Percentiles rank a stretch among this genome's conserved stretches.
phyloP scores from a whole-genome alignment of 2,329 filamentous ascomycete genomes.

The Talaromyces sp. region DNA sequence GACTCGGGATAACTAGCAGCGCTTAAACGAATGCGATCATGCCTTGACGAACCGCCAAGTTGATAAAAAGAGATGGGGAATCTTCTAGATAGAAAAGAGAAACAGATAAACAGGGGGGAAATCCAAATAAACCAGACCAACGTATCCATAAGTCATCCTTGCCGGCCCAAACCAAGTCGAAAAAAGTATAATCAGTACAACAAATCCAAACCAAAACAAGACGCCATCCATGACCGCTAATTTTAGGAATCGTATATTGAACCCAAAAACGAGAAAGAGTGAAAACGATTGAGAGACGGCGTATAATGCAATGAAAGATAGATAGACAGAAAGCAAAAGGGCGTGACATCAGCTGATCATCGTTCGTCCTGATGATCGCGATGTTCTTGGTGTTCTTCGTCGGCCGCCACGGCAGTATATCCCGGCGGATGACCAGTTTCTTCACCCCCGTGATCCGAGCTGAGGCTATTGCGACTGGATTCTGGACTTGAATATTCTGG shows the following conservation, averaged over 20 bases:
- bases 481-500: constrained; percentile 57
- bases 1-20: background rate
- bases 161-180: constrained; percentile 21
- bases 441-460: constrained; percentile 38
- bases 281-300: background rate
- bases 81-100: constrained; percentile 9
- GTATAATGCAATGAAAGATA: background rate
- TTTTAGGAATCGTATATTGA: constrained; percentile 19
- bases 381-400: constrained; percentile 18
- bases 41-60: background rate
- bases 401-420: constrained; percentile 71
- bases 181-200: constrained; percentile 18
- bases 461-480: constrained; percentile 52
- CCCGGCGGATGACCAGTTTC: constrained; percentile 69
- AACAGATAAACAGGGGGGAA: background rate
- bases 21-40: constrained; percentile 13
- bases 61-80: constrained; percentile 12
- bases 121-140: constrained; percentile 5
- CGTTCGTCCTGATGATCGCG: constrained; percentile 13
- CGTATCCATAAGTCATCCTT: constrained; percentile 13
- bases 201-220: constrained; percentile 20
- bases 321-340: background rate
- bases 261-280: background rate
- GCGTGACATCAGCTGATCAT: constrained; percentile 6
- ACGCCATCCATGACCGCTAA: constrained; percentile 35